Conservation (phyloP, 2,329 filamentous ascomycete genomes). For the Penicillium psychrosexuale region DNA sequence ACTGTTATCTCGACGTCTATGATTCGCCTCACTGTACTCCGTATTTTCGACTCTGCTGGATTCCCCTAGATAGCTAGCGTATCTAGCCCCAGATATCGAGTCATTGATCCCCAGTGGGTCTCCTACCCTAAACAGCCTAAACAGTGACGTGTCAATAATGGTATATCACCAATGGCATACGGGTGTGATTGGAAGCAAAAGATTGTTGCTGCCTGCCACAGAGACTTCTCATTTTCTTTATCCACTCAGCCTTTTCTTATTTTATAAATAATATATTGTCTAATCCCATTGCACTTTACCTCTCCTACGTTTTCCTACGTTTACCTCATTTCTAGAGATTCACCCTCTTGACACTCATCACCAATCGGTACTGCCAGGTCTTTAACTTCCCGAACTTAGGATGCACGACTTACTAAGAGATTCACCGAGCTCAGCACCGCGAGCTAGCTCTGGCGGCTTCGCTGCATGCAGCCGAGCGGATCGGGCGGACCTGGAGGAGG, state of each 20-base stretch:
- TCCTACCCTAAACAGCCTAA: neutral
- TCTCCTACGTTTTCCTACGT: neutral
- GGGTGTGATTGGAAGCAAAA: neutral
- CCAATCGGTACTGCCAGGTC: neutral
- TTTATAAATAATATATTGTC: too few relatives aligned
- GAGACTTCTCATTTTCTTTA: too few relatives aligned
- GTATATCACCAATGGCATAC: neutral
- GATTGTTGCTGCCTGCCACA: neutral
- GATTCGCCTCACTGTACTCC: too few relatives aligned
- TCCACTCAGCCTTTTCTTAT: too few relatives aligned
- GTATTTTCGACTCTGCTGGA: neutral
- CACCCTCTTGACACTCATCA: neutral
- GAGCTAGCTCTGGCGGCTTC: neutral
- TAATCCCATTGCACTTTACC: neutral
- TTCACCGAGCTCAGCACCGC: neutral
- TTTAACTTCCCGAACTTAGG: neutral
- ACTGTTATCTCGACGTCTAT: neutral
- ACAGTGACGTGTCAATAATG: neutral
- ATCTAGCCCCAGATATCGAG: neutral
- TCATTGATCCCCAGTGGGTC: neutral
- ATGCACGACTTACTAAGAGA: neutral
- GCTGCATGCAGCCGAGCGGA: neutral
- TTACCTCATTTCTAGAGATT: neutral
- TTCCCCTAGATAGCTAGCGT: too few relatives aligned
- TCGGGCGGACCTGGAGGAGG: neutral